Base-by-base conservation (phyloP, 2,329 filamentous ascomycete genomes). In the Plectosphaerella sp. region DNA sequence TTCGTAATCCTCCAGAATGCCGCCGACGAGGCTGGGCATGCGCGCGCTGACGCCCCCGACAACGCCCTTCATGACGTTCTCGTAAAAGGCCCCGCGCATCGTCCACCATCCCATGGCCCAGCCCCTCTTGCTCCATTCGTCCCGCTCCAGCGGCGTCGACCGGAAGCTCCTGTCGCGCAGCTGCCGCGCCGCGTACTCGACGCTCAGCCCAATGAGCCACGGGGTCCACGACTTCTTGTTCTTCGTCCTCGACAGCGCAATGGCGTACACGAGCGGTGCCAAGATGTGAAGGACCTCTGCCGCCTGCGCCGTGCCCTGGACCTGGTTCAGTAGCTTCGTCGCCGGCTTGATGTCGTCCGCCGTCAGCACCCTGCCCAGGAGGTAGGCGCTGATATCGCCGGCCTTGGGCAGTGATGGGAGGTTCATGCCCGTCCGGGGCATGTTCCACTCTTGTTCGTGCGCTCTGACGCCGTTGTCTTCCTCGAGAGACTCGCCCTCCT, bases 291-390 rank as follows among this genome's bases (percentile, higher is more conserved):
- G 75, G n/a, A 92, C 74, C 73, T 99, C 94, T 5, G 93, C 92
- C 1, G 90, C 73, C 60, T 92, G 90, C 1, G 79, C 79, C 3
- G 76, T 71, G 11, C 91, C 91, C 56, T 88, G 86, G 1, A 94
- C 80, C 36, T 84, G 84, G 65, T 95, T 92, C n/a, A 97, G 77
- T 7, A 99, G 80, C 50, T 88, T 86, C 36, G 88, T 87, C 0
- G 94, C 90, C 0, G 93, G 89, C 68, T 96, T 97, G 74, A 99
- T 94, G 66, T 97, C 94, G 71, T 99, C 94, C 9, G 94, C 91
- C 0, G 91, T 96, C 46, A 99, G 79, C 12, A 97, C 93, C 59
- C 95, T 92, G 35, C 88, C 87, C 22, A 96, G 83, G 5, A 99
- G 82, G 68, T 96, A 99, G 45, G 83, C 84, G 48, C 89, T 90